Evolutionary conservation across 352 stramenopile genomes (phyloP), one percentile per base, ranked within the genome.

Genomic region (Thalassiosira exigua): DNA sequence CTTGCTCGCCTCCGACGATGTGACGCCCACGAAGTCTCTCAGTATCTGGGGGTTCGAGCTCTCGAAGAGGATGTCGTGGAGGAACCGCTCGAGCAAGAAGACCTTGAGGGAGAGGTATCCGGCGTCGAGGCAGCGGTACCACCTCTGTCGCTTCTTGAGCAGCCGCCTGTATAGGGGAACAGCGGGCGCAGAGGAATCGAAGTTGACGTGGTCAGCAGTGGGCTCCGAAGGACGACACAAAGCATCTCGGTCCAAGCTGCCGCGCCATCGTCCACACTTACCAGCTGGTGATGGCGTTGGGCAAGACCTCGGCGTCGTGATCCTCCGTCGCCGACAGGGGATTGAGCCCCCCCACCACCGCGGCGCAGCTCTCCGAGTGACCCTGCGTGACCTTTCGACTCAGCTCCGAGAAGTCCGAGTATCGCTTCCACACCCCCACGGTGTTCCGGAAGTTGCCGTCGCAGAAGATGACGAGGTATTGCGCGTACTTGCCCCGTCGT

Each of bases 61-160:
- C 72, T 95, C 92, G 76, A 95, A 95, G 24, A 95, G 78, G 29
- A 94, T 90, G 57, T 95, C 90, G 71, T 95, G 90, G 12, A 95
- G 79, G 72, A 95, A 95, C 9, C 92, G 82, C 65, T 95, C 90
- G 5, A 95, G 75, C 24, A 95, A 79, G 58, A 95, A 95, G 12
- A 91, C 88, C 79, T 95, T 95, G 7, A 95, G 79, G 12, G 78
- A 86, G n/a, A 95, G 75, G 71, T 95, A 95, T 44, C 91, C 90
- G 41, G 84, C 78, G 79, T 95, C 92, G n/a, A 95, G 78, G 50
- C 92, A 95, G 29, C 91, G 72, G 69, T 90, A 95, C 89, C 90
- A 94, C 3, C 88, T 68, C 69, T 95, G 87, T 33, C 89, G 73
- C 50, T 93, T 92, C 32, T 92, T 88, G 3, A 95, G 68, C 24